phyloP scores from a whole-genome alignment of 139 green algal species.

The Coccomyxa sp. region DNA sequence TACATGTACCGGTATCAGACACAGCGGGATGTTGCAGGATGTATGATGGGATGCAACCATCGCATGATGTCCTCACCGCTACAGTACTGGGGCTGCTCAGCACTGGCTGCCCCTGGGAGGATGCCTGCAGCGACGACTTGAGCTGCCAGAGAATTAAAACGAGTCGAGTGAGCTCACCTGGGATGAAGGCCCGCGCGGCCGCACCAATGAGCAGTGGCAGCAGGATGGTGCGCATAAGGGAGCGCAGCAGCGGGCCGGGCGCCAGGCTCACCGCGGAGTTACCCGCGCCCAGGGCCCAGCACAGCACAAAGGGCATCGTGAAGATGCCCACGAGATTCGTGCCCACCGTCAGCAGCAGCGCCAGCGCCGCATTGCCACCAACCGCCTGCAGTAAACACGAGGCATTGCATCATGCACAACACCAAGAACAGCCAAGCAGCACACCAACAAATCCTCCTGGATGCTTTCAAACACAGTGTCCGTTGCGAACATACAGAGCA shows the following conservation, averaged over 20 bases:
- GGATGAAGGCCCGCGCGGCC: slow-evolving; percentile 23
- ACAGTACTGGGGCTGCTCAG: too few relatives aligned
- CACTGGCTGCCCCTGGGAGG: too few relatives aligned
- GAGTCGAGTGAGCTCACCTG: slow-evolving; percentile 26
- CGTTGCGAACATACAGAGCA: too few relatives aligned
- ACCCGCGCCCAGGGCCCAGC: slow-evolving; percentile 35
- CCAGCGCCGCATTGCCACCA: slow-evolving; percentile 65
- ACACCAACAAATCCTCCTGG: background rate
- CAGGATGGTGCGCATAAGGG: slow-evolving; percentile 65
- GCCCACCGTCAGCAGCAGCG: slow-evolving; percentile 67
- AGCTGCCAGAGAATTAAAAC: background rate
- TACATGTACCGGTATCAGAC: too few relatives aligned
- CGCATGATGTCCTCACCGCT: too few relatives aligned
- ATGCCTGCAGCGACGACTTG: too few relatives aligned
- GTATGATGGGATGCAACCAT: too few relatives aligned
- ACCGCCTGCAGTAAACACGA: slow-evolving; percentile 21
- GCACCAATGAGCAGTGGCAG: slow-evolving; percentile 51
- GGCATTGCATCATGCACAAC: too few relatives aligned
- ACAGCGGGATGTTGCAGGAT: too few relatives aligned
- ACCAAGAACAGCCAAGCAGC: background rate
- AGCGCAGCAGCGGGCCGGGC: slow-evolving; percentile 42
- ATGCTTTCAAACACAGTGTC: too few relatives aligned
- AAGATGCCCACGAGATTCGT: slow-evolving; percentile 70
- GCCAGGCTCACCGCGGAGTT: slow-evolving; percentile 13
- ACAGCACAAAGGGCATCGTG: slow-evolving; percentile 57